These are phyloP conservation scores for Salix udensis DNA, from an alignment of 345 rosid species.

Conservation along the genomic window DNA sequence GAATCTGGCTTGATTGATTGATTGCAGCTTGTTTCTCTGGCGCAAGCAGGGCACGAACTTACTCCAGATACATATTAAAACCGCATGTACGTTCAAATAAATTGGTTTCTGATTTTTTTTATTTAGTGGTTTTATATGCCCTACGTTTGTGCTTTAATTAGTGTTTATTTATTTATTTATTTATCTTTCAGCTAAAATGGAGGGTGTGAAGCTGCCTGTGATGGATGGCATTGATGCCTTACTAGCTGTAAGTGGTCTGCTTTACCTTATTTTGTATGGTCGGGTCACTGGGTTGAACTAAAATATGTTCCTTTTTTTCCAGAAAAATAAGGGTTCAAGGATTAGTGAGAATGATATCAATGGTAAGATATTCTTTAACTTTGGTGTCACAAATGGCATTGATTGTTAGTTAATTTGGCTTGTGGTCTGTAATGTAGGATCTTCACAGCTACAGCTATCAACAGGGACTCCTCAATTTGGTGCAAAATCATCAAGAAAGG, in stretches of 20 bases:
- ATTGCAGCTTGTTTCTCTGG: slow-evolving; percentile 67
- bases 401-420: background rate
- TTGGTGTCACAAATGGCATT: background rate
- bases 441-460: slow-evolving; percentile 26
- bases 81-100: slow-evolving; percentile 38
- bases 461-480: slow-evolving; percentile 49
- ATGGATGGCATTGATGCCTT: slow-evolving; percentile 62
- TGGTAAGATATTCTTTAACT: slow-evolving; percentile 41
- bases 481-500: slow-evolving; percentile 64
- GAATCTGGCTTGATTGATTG: background rate
- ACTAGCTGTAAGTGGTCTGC: slow-evolving; percentile 31
- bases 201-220: slow-evolving; percentile 50
- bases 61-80: slow-evolving; percentile 51
- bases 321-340: slow-evolving; percentile 41
- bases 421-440: slow-evolving; percentile 39
- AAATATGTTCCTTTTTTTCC: slow-evolving; percentile 3
- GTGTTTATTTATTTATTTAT: background rate
- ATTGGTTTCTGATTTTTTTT: background rate
- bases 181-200: slow-evolving; percentile 36
- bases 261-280: background rate
- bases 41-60: slow-evolving; percentile 71
- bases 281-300: background rate
- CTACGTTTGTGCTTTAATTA: background rate
- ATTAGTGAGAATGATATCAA: slow-evolving; percentile 33
- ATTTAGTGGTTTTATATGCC: too few species aligned